These are phyloP conservation scores for Penicillium sp. DNA, from an alignment of 2,329 filamentous ascomycete species.

Conservation along the genomic window DNA sequence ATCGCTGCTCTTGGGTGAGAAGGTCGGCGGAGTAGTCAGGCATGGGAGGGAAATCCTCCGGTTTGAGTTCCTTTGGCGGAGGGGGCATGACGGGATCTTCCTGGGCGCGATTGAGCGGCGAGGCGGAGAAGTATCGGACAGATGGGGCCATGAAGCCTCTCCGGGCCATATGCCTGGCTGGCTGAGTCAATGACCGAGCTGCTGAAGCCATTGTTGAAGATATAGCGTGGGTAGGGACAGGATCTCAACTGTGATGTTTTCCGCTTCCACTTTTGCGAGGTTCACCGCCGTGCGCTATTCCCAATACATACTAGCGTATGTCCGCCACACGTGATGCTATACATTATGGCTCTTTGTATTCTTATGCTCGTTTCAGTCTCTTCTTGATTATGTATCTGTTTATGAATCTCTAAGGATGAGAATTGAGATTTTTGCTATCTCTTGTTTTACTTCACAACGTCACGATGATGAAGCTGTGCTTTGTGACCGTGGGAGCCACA, in stretches of 20 bases:
- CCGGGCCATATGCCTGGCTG: conserved; percentile 33
- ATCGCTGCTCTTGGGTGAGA: conserved; percentile 35
- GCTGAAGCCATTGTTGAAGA: conserved; percentile 40
- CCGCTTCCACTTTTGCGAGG: conserved; percentile 19
- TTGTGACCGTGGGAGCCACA: conserved; percentile 91
- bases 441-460: background rate
- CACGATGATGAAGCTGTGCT: conserved; percentile 53
- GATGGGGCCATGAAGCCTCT: conserved; percentile 28
- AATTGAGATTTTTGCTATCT: background rate
- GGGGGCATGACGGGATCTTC: conserved; percentile 36
- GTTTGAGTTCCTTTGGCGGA: conserved; percentile 27
- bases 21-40: conserved; percentile 40
- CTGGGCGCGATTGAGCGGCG: conserved; percentile 33
- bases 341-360: background rate
- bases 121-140: conserved; percentile 37
- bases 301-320: background rate
- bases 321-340: background rate
- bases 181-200: conserved; percentile 40
- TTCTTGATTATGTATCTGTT: background rate
- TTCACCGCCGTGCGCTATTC: conserved; percentile 10
- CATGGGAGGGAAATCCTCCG: conserved; percentile 31
- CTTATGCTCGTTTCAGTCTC: background rate
- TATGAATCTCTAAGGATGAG: background rate
- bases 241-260: conserved; percentile 22
- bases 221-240: conserved; percentile 14